Evolutionary conservation across 345 rosid genomes (phyloP).

Genomic region (Citrus australasica): DNA sequence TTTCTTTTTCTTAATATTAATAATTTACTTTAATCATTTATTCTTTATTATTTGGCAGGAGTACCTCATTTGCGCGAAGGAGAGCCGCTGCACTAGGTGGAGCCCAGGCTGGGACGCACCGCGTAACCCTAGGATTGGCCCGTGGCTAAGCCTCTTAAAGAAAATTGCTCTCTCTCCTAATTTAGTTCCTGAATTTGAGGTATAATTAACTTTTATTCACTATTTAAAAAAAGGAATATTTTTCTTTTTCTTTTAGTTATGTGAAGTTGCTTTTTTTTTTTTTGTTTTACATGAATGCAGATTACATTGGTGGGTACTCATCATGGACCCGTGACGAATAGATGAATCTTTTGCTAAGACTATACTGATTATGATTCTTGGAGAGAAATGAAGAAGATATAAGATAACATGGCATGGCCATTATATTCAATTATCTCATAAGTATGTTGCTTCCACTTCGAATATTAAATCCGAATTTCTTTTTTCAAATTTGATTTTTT

Average conservation of each 20-base stretch:
- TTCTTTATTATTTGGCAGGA: slow-evolving; percentile 29
- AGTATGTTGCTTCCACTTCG: neutral
- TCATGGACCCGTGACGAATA: slow-evolving; percentile 75
- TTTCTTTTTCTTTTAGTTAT: neutral
- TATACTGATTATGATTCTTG: neutral
- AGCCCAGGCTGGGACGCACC: slow-evolving; percentile 93
- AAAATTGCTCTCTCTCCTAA: slow-evolving; percentile 59
- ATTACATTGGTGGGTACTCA: slow-evolving; percentile 90
- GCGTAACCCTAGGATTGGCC: slow-evolving; percentile 79
- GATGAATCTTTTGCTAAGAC: neutral
- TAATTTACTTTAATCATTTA: neutral
- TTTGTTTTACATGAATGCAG: slow-evolving; percentile 28
- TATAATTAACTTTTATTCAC: slow-evolving; percentile 8
- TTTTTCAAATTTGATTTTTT: too few relatives aligned
- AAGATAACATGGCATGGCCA: neutral
- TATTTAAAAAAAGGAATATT: neutral
- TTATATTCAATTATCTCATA: neutral
- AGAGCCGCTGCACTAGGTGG: slow-evolving; percentile 80
- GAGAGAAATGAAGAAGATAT: neutral
- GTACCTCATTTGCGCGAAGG: slow-evolving; percentile 79
- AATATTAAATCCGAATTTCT: too few relatives aligned
- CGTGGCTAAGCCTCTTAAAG: slow-evolving; percentile 79
- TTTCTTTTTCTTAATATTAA: neutral
- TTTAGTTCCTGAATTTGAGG: slow-evolving; percentile 96
- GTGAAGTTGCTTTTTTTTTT: neutral